phyloP scores from a whole-genome alignment of 1,139 yeast species.

The Maudiozyma humilis region DNA sequence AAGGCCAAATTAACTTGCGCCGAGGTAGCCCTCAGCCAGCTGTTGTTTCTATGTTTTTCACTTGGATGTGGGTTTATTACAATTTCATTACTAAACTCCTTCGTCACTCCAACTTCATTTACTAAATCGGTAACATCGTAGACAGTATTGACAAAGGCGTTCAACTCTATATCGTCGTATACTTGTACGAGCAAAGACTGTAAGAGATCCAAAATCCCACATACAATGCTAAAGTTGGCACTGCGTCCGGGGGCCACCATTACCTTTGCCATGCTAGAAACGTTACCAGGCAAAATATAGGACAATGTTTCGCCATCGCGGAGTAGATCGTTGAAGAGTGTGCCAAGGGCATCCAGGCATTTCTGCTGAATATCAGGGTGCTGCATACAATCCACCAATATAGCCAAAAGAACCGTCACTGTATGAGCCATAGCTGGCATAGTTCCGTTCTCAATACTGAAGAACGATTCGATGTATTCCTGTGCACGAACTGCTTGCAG shows the following conservation, averaged over 20 bases:
- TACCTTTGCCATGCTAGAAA: slow-evolving; percentile 42
- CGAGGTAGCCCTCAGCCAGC: slow-evolving; percentile 62
- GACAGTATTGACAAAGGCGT: background rate
- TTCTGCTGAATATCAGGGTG: slow-evolving; percentile 31
- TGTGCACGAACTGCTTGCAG: slow-evolving; percentile 15
- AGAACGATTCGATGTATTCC: slow-evolving; percentile 31
- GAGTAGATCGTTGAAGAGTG: slow-evolving; percentile 32
- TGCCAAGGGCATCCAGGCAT: slow-evolving; percentile 33
- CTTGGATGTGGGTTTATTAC: background rate
- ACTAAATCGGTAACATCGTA: slow-evolving; percentile 1
- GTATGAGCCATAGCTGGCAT: slow-evolving; percentile 43
- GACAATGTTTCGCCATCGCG: slow-evolving; percentile 47
- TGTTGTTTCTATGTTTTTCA: slow-evolving; percentile 37
- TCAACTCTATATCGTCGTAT: slow-evolving; percentile 38
- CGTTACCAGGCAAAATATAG: slow-evolving; percentile 47
- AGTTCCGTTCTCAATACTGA: slow-evolving; percentile 24
- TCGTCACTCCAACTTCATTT: background rate
- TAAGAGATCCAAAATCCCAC: slow-evolving; percentile 32
- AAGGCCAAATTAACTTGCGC: slow-evolving; percentile 41
- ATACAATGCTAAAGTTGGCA: slow-evolving; percentile 37
- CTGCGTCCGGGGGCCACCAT: slow-evolving; percentile 34
- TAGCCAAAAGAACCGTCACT: slow-evolving; percentile 39
- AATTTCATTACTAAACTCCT: background rate
- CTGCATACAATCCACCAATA: slow-evolving; percentile 26
- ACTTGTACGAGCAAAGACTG: slow-evolving; percentile 31